These are phyloP conservation scores for Lepidium africanum DNA, from an alignment of 345 rosid species.

Conservation along the genomic window DNA sequence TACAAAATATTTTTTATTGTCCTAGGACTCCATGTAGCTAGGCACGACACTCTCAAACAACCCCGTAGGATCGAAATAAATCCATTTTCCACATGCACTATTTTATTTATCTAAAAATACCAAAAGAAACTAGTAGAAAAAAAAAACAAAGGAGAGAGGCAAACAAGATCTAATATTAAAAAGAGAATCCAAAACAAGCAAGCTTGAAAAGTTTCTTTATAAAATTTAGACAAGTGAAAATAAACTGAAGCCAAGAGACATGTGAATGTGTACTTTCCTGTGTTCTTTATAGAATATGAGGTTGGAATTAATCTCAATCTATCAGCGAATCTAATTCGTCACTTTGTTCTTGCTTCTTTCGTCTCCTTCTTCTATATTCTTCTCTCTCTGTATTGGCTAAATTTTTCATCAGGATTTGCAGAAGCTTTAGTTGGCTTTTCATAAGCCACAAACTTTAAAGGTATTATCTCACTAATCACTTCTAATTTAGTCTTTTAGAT, in stretches of 20 bases:
- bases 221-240: not conserved
- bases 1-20: too few species aligned
- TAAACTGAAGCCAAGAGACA: constrained; percentile 6
- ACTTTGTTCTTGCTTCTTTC: constrained; percentile 19
- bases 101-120: not conserved
- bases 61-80: too few species aligned
- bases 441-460: not conserved
- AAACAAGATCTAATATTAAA: not conserved
- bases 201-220: not conserved
- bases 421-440: not conserved
- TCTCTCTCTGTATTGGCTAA: not conserved
- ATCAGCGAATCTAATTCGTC: constrained; percentile 25
- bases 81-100: not conserved
- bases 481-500: not conserved
- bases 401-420: not conserved
- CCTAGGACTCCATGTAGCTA: too few species aligned
- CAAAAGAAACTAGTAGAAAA: not conserved
- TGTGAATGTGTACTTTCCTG: not conserved
- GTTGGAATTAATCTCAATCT: constrained; percentile 20
- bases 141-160: not conserved
- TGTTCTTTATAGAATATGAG: constrained; percentile 20
- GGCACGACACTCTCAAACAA: too few species aligned
- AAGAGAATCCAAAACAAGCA: not conserved
- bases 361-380: constrained; percentile 8
- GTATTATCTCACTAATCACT: not conserved